Evolutionary conservation across 129 eudicot species (phyloP).

Genomic region (Oenanthe sinensis): DNA sequence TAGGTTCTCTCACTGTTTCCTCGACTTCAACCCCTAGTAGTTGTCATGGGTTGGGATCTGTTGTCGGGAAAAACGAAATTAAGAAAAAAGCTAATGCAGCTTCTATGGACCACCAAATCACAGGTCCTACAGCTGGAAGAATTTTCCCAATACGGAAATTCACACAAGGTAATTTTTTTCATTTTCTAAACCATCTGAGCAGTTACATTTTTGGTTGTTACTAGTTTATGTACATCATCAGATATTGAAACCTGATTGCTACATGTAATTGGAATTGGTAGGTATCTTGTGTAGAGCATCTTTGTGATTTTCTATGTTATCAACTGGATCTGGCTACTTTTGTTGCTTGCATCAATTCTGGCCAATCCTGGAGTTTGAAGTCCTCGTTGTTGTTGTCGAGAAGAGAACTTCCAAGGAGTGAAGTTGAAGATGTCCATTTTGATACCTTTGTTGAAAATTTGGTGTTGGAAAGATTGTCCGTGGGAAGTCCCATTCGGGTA

Average conservation of each 20-base stretch:
- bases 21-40: slow-evolving; percentile 90
- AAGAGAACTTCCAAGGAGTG: slow-evolving; percentile 39
- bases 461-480: slow-evolving; percentile 84
- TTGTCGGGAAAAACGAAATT: slow-evolving; percentile 70
- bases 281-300: slow-evolving; percentile 81
- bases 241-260: slow-evolving; percentile 7
- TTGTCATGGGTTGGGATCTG: slow-evolving; percentile 97
- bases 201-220: neutral
- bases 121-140: slow-evolving; percentile 74
- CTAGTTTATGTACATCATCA: slow-evolving; percentile 1
- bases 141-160: slow-evolving; percentile 60
- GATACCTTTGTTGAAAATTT: slow-evolving; percentile 97
- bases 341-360: slow-evolving; percentile 92
- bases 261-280: slow-evolving; percentile 26
- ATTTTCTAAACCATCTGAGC: slow-evolving; percentile 1
- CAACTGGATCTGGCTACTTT: slow-evolving; percentile 95
- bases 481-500: slow-evolving; percentile 94
- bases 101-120: slow-evolving; percentile 89
- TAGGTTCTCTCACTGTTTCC: slow-evolving; percentile 85
- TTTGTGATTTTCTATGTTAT: slow-evolving; percentile 87
- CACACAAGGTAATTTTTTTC: slow-evolving; percentile 56
- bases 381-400: slow-evolving; percentile 80
- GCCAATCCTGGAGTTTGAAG: slow-evolving; percentile 77
- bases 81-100: slow-evolving; percentile 83
- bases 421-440: slow-evolving; percentile 37